These are phyloP conservation scores for Kurtzmaniella quercitrusa DNA, from an alignment of 1,139 yeast species.

Conservation along the genomic window DNA sequence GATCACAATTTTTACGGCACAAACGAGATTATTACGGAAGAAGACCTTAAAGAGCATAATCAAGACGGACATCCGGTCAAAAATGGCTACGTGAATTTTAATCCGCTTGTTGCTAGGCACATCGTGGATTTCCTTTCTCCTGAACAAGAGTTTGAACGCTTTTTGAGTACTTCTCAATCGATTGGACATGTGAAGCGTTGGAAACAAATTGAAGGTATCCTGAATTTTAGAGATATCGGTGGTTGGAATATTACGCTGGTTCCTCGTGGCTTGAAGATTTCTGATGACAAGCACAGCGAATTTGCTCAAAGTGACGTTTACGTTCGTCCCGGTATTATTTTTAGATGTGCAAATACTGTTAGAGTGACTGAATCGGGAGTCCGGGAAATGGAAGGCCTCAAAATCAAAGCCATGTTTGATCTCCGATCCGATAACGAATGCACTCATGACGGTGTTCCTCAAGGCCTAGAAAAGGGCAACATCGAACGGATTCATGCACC, in stretches of 20 bases:
- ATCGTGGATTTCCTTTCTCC: constrained; percentile 53
- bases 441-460: constrained; percentile 44
- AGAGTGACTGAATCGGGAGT: constrained; percentile 47
- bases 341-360: constrained; percentile 61
- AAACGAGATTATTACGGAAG: constrained; percentile 25
- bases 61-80: constrained; percentile 41
- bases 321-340: constrained; percentile 55
- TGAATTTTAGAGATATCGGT: constrained; percentile 77
- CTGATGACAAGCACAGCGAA: constrained; percentile 3
- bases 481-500: constrained; percentile 57
- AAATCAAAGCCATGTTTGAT: constrained; percentile 61
- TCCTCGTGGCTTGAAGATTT: constrained; percentile 11
- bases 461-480: constrained; percentile 33
- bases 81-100: constrained; percentile 50
- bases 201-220: constrained; percentile 62
- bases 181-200: constrained; percentile 49
- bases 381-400: constrained; percentile 35
- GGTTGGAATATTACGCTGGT: constrained; percentile 53
- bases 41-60: constrained; percentile 29
- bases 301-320: constrained; percentile 13
- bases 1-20: constrained; percentile 78
- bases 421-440: constrained; percentile 64
- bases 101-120: constrained; percentile 48
- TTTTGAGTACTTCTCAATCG: constrained; percentile 31
- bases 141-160: constrained; percentile 49